A percentile compares a stretch with the other conserved stretches of the same genome.
phyloP scores from a whole-genome alignment of 73 alveolate genomes.

The Stentor coeruleus region DNA sequence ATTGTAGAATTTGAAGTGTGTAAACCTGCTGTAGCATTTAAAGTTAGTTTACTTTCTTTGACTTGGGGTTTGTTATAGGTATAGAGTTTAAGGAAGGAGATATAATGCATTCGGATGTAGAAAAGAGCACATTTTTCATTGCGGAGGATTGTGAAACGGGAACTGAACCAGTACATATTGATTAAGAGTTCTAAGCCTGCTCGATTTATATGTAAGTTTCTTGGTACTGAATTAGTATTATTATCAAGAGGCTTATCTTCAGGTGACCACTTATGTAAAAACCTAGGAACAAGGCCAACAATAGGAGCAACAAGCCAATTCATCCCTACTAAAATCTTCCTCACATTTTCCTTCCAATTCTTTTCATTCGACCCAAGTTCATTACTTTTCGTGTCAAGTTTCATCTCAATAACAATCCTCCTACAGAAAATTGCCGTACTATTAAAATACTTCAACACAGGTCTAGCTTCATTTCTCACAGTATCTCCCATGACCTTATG shows the following conservation, averaged over 20 bases:
- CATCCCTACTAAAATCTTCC: constrained; percentile 32
- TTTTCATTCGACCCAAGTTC: constrained; percentile 27
- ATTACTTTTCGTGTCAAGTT: constrained; percentile 31
- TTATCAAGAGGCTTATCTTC: constrained; percentile 27
- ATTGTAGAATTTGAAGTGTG: constrained; percentile 55
- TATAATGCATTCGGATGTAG: constrained; percentile 74
- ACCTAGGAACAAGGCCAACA: constrained; percentile 46
- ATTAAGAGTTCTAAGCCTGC: constrained; percentile 31
- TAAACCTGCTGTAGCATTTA: constrained; percentile 46
- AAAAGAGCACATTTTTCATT: constrained; percentile 48
- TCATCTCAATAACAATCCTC: constrained; percentile 32
- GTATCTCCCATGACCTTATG: constrained; percentile 23
- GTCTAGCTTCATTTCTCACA: constrained; percentile 9
- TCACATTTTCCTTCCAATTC: constrained; percentile 47
- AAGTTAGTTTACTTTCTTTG: constrained; percentile 18
- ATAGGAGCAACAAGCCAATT: constrained; percentile 48
- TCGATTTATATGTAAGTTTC: constrained; percentile 44
- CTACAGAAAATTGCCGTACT: constrained; percentile 21
- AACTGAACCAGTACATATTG: constrained; percentile 37
- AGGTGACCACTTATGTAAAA: constrained; percentile 36
- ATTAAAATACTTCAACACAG: constrained; percentile 4
- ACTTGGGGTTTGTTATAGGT: constrained; percentile 53
- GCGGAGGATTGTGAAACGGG: constrained; percentile 33
- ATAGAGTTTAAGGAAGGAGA: constrained; percentile 79
- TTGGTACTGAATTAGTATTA: constrained; percentile 28